Evolutionary conservation across 768 basidiomycete genomes (phyloP).

Genomic region (Kwoniella shandongensis): DNA sequence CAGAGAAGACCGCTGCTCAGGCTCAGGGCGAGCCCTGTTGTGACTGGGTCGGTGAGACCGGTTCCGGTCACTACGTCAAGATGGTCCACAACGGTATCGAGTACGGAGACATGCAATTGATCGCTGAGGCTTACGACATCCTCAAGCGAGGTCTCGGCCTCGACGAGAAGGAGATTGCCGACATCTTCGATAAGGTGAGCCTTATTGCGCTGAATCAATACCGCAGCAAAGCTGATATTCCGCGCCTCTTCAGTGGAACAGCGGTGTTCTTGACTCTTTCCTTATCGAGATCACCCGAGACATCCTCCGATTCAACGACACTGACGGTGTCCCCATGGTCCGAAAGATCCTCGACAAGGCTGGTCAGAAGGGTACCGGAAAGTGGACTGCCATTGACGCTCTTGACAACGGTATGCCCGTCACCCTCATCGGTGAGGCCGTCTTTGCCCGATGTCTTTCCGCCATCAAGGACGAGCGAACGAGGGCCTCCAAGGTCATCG

Average conservation of each 20-base stretch:
- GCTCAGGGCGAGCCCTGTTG: constrained; percentile 94
- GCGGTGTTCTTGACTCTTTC: constrained; percentile 98
- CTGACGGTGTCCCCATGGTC: constrained; percentile 83
- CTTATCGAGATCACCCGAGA: constrained; percentile 97
- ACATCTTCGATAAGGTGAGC: constrained; percentile 71
- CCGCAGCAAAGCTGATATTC: constrained; percentile 2
- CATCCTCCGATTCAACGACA: constrained; percentile 92
- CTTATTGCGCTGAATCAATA: not conserved
- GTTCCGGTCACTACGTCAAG: constrained; percentile 92
- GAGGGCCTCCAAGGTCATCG: constrained; percentile 85
- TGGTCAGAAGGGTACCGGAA: constrained; percentile 96
- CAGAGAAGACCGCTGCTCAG: constrained; percentile 87
- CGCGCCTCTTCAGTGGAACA: constrained; percentile 65
- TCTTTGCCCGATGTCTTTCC: constrained; percentile 97
- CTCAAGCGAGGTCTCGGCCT: constrained; percentile 87
- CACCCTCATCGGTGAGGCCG: constrained; percentile 98
- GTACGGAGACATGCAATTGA: constrained; percentile 98
- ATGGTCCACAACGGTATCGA: constrained; percentile 99
- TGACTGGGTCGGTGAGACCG: constrained; percentile 98
- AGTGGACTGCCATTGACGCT: constrained; percentile 96
- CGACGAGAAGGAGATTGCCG: constrained; percentile 82
- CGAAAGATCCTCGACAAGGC: constrained; percentile 93
- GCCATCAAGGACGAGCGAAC: constrained; percentile 93
- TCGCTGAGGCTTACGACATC: constrained; percentile 98
- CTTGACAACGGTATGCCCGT: constrained; percentile 81